Percentiles rank a stretch among this genome's conserved stretches.
phyloP scores from a whole-genome alignment of 2,329 filamentous ascomycete genomes.

The Gremmenia infestans region DNA sequence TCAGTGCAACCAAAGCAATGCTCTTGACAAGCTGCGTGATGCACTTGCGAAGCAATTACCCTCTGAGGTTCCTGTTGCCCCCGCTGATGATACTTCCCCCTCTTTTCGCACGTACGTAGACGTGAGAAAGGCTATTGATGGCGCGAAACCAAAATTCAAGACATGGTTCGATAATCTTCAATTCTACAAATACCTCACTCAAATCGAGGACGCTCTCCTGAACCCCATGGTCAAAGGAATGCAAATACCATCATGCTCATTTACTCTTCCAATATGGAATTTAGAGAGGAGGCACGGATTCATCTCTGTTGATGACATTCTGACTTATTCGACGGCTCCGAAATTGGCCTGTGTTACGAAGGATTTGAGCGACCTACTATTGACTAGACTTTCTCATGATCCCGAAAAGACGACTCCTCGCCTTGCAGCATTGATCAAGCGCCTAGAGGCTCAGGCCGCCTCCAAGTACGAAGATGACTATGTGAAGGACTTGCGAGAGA shows the following conservation, averaged over 20 bases:
- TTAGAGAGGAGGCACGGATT: not conserved
- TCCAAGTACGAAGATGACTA: constrained; percentile 10
- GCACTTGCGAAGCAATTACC: not conserved
- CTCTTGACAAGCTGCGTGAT: not conserved
- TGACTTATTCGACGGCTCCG: not conserved
- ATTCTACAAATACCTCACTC: constrained; percentile 4
- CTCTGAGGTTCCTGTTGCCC: not conserved
- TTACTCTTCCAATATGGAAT: not conserved
- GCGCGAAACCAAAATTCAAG: constrained; percentile 1
- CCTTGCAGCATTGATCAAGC: not conserved
- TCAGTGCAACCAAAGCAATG: not conserved
- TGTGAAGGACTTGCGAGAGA: constrained; percentile 7
- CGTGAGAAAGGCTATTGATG: not conserved
- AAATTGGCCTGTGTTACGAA: not conserved
- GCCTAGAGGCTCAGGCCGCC: not conserved
- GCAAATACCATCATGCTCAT: not conserved
- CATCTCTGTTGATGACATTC: constrained; percentile 1
- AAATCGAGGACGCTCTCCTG: not conserved
- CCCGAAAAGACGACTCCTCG: not conserved
- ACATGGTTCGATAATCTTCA: constrained; percentile 7
- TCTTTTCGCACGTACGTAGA: not conserved
- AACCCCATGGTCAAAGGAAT: not conserved
- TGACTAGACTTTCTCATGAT: not conserved
- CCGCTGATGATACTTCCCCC: not conserved
- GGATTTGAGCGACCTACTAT: not conserved